Evolutionary conservation across 2,329 filamentous ascomycete genomes (phyloP).

Genomic region (Aureobasidium vineae): DNA sequence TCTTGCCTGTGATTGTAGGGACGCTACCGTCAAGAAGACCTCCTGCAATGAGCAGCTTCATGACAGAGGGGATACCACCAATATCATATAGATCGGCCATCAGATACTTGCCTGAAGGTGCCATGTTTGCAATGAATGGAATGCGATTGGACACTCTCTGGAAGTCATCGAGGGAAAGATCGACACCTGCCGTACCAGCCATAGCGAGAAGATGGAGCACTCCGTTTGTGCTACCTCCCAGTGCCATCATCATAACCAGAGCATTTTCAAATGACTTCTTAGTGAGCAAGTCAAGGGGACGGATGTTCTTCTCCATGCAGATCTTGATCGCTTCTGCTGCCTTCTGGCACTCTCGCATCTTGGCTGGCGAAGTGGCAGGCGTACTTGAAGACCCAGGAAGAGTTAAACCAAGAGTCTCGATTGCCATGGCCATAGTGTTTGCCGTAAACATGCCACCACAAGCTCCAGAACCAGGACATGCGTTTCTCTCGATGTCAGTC

Average conservation of each 20-base stretch:
- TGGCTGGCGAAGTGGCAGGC: slow-evolving; percentile 75
- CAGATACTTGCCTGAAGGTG: slow-evolving; percentile 77
- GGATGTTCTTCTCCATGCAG: slow-evolving; percentile 80
- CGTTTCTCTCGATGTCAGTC: slow-evolving; percentile 75
- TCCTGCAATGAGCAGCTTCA: slow-evolving; percentile 78
- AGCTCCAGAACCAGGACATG: slow-evolving; percentile 75
- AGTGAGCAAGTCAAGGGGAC: slow-evolving; percentile 75
- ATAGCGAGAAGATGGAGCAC: slow-evolving; percentile 89
- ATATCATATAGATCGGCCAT: slow-evolving; percentile 87
- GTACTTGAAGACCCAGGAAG: slow-evolving; percentile 82
- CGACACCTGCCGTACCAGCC: slow-evolving; percentile 78
- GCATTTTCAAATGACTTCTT: slow-evolving; percentile 83
- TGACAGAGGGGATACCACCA: slow-evolving; percentile 79
- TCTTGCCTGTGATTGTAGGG: slow-evolving; percentile 79
- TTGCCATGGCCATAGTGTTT: slow-evolving; percentile 88
- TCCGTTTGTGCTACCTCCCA: slow-evolving; percentile 88
- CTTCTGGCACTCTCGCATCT: slow-evolving; percentile 81
- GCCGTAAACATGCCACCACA: slow-evolving; percentile 95
- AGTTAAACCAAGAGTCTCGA: slow-evolving; percentile 82
- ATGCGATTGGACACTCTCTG: slow-evolving; percentile 78
- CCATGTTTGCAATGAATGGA: slow-evolving; percentile 81
- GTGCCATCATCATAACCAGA: slow-evolving; percentile 82
- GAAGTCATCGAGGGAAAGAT: slow-evolving; percentile 76
- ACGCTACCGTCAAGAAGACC: slow-evolving; percentile 74
- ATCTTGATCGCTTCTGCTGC: slow-evolving; percentile 73